Percentiles rank a stretch among this genome's conserved stretches.
Conservation (phyloP, 73 alveolate genomes). For the Vitrella brassicaformis region DNA sequence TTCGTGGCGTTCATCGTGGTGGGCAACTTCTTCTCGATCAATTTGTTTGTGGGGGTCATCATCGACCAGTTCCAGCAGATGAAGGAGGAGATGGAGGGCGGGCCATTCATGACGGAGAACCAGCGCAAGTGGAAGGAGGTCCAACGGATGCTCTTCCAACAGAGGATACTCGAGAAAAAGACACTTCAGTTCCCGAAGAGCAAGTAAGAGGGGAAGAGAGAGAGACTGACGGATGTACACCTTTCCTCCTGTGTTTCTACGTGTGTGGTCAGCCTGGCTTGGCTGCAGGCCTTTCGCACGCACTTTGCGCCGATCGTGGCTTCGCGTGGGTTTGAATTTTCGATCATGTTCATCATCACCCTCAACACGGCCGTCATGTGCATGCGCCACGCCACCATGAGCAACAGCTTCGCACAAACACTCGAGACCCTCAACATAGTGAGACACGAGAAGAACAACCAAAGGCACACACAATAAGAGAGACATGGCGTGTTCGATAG, state of each 20-base stretch:
- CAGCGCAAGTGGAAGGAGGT: background rate
- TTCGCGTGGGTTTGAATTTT: background rate
- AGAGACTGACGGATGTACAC: too few species aligned
- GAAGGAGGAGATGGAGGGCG: background rate
- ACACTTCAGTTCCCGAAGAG: too few species aligned
- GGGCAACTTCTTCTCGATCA: constrained; percentile 7
- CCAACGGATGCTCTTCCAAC: background rate
- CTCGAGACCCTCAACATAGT: constrained; percentile 17
- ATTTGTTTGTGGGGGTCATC: constrained; percentile 21
- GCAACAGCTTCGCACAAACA: background rate
- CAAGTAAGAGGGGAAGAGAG: too few species aligned
- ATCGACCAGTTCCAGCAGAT: background rate
- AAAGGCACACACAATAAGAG: too few species aligned
- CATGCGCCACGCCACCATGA: background rate
- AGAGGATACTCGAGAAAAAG: too few species aligned
- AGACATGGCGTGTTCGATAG: too few species aligned
- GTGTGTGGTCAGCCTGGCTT: too few species aligned
- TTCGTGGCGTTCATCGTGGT: constrained; percentile 8
- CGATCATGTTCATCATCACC: background rate
- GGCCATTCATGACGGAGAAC: background rate
- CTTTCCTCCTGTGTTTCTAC: too few species aligned
- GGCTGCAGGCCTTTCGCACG: too few species aligned
- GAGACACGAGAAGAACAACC: too few species aligned
- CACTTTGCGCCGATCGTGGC: too few species aligned
- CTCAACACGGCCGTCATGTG: background rate